Evolutionary conservation across 208 protist genomes (phyloP), one percentile per base, ranked within the genome.

Genomic region (Phytomonas francai): DNA sequence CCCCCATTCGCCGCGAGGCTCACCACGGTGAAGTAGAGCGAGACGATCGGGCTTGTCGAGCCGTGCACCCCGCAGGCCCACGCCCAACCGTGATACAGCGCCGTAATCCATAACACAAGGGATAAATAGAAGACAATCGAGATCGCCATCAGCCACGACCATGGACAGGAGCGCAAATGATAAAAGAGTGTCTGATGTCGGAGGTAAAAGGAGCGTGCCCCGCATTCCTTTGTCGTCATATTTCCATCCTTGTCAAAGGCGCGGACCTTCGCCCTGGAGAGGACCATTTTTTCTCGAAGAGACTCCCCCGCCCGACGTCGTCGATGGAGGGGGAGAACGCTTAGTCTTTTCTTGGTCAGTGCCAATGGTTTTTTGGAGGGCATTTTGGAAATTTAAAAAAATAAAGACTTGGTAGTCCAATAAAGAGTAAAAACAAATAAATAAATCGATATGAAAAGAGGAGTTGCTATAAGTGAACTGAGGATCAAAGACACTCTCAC

Each of bases 1-100:
- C 89, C 89, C 29, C 89, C 89, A 56, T 94, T 94, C 7, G 89
- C 89, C 28, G 89, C 85, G 2, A 94, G 76, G 45, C 84, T 91
- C 25, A 94, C 89, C 12, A 92, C 74, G 2, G 84, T 86, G 67
- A 94, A 94, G 76, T 94, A 94, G 32, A 90, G 63, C 27, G 89
- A 72, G 8, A 60, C 65, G 25, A 89, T 73, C 58, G 70, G 70
- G 63, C 69, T 83, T 32, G 59, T 63, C 2, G 65, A 70, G 14
- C 72, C 64, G 6, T 33, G 61, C 2, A 83, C 88, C 12, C 88
- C 85, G 64, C 89, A 94, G 45, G 59, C 56, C 51, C 49, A 39
- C 14, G 76, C 76, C 88, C 88, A 94, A 45, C 69, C 22, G 59
- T 83, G 80, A 68, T 94, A 94, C 28, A 65, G 14, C 5, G 63